Evolutionary conservation across 116 monocot genomes (phyloP), one percentile per base, ranked within the genome.

Genomic region (Iris pallida): DNA sequence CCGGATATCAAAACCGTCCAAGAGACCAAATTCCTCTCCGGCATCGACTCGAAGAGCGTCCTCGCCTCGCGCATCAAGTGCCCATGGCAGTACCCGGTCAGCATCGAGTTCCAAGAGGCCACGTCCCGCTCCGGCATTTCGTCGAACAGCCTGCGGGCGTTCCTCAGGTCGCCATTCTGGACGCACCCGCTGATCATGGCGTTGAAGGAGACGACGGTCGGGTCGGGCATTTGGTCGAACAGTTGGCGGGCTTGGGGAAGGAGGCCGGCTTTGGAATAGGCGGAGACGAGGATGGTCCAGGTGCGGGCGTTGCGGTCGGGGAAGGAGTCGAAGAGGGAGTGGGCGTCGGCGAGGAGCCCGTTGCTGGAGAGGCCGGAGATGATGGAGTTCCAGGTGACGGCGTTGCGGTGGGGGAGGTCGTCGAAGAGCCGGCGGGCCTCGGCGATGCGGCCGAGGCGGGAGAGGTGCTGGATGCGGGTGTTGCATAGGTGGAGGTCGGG

Each of bases 1-100:
- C 79, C 79, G 14, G 79, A 69, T 14, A 79, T 65, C 79, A 79
- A 69, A 46, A 79, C 79, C 5, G 79, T 79, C 79, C 79, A 79
- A 44, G 74, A 64, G 11, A 79, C 67, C 64, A 79, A 46, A 74
- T 79, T 59, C 63, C 66, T 73, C 7, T 18, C 52, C 0, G 56
- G 68, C 79, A 79, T 79, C 19, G 7, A 2, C 19, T 73, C 74
- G 51, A 74, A 74, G n/a, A 74, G 57, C 16, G 16, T 48, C 30
- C 66, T 66, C 30, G 74, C 74, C 7, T 74, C 74, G 7, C 16
- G 8, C 74, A 74, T 74, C 66, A 8, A 51, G 16, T 55, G 16
- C 6, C 9, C 14, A 30, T 46, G 65, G 47, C 74, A 74, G 47
- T 74, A 74, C 30, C 74, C 74, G 4, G 74, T 74, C 40, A 74